phyloP scores from a whole-genome alignment of 495 filamentous ascomycete species.

The Penicillium ucsense region DNA sequence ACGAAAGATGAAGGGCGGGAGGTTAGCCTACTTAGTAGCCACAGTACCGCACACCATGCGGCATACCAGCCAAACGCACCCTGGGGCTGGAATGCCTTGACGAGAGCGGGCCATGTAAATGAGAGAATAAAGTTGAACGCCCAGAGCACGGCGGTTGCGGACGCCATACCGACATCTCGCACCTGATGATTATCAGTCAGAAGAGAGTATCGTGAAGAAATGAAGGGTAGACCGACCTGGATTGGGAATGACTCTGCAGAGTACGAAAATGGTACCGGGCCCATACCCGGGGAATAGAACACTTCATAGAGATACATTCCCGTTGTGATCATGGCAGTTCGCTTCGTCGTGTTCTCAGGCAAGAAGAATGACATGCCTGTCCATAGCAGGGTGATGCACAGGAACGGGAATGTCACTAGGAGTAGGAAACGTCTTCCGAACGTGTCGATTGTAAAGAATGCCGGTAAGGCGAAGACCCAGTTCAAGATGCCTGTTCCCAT shows the following conservation, averaged over 20 bases:
- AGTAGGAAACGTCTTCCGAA: slow-evolving; percentile 56
- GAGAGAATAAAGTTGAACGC: slow-evolving; percentile 46
- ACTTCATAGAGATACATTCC: slow-evolving; percentile 44
- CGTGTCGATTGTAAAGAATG: slow-evolving; percentile 60
- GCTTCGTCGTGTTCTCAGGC: slow-evolving; percentile 19
- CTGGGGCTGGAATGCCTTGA: slow-evolving; percentile 39
- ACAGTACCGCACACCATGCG: slow-evolving; percentile 41
- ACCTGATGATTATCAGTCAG: slow-evolving; percentile 8
- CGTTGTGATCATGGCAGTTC: slow-evolving; percentile 38
- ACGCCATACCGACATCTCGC: slow-evolving; percentile 61
- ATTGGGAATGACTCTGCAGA: slow-evolving; percentile 50
- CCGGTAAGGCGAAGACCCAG: slow-evolving; percentile 56
- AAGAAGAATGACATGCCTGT: slow-evolving; percentile 49
- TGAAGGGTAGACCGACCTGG: slow-evolving; percentile 17
- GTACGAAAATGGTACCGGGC: slow-evolving; percentile 49
- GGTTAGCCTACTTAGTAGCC: not conserved
- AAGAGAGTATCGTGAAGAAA: not conserved
- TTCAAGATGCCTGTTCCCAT: slow-evolving; percentile 58
- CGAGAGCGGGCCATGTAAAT: slow-evolving; percentile 46
- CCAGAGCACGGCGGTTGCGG: slow-evolving; percentile 44
- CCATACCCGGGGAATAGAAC: slow-evolving; percentile 47
- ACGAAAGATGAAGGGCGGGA: not conserved
- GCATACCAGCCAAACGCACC: slow-evolving; percentile 58
- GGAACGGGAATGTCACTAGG: slow-evolving; percentile 36
- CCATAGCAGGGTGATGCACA: slow-evolving; percentile 30